A percentile compares a stretch with the other conserved stretches of the same genome.
phyloP scores from a whole-genome alignment of 2,329 filamentous ascomycete genomes.

The Colletotrichum salicis region DNA sequence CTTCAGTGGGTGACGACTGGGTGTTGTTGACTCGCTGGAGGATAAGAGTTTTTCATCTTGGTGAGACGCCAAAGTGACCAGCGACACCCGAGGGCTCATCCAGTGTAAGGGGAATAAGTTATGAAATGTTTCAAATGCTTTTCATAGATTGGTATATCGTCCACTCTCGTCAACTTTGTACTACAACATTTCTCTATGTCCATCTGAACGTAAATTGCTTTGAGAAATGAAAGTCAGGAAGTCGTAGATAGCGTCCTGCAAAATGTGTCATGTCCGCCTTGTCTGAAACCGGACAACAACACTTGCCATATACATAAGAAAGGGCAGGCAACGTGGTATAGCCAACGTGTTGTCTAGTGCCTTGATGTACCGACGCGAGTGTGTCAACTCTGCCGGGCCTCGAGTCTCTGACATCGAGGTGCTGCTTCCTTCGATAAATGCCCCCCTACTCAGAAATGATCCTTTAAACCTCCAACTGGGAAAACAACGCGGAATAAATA shows the following conservation, averaged over 20 bases:
- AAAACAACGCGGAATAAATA: conserved; percentile 21
- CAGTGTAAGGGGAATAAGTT: background rate
- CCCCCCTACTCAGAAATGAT: background rate
- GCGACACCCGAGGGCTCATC: too few relatives aligned
- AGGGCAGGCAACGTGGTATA: background rate
- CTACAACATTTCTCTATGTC: conserved; percentile 30
- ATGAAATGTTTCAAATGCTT: conserved; percentile 17
- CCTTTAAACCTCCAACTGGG: background rate
- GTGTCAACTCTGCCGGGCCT: background rate
- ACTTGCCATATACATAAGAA: background rate
- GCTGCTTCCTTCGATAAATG: background rate
- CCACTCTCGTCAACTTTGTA: conserved; percentile 10
- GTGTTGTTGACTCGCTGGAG: background rate
- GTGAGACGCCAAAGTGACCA: background rate
- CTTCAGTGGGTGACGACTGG: background rate
- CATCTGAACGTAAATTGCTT: conserved; percentile 19
- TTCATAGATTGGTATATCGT: conserved; percentile 13
- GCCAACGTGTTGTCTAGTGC: background rate
- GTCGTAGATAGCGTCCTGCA: conserved; percentile 3
- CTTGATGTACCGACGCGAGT: background rate
- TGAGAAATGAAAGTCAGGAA: conserved; percentile 7
- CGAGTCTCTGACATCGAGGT: background rate
- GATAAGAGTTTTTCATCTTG: background rate
- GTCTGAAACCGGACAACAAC: background rate
- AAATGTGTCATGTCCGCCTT: background rate